Base-by-base conservation (phyloP, 768 basidiomycete species). In the Lentinula boryana region DNA sequence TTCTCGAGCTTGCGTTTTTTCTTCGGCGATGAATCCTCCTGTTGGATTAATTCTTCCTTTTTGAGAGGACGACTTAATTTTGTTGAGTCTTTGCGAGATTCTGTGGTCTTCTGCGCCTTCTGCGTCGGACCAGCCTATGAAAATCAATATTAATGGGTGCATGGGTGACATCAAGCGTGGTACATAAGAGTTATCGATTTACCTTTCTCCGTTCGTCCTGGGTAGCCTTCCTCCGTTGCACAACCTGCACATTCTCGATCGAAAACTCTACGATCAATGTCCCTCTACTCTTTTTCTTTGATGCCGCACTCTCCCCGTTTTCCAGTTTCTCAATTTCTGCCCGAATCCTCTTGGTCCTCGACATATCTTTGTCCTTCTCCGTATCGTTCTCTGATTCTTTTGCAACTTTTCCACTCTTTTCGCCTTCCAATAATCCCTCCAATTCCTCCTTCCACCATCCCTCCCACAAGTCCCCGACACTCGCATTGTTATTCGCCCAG, bases 401-500 rank as follows among this genome's bases (percentile, higher is more conserved):
- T 69, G 27, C 27, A 27, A 27, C 3, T 27, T 27, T 38, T 38
- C 36, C 36, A 13, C 36, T 13, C 13, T 76, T 82, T 72, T 88
- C 86, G 15, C 72, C 70, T 69, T 84, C 83, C 57, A 86, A 58
- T 58, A 87, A 72, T 60, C 85, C 84, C 62, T 79, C 69, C 58
- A 83, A 41, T 13, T 97, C 95, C 54, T 88, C 88, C 67, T 85
- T 87, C 88, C 89, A 93, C 97, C 96, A 94, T 57, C 77, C 78
- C 64, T 83, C 80, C 68, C 95, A 86, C 60, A 98, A 74, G 5
- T 70, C 65, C 1, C 78, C 81, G 0, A 90, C 80, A 3, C 79
- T 82, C 0, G 83, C 73, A 69, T 97, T 95, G 69, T 93, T 95
- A 75, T 98, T 99, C 31, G 91, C 89, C 93, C 93, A 98, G 36